Evolutionary conservation across 108 stramenopile genomes (phyloP).

Genomic region (Mediolabrus comicus): DNA sequence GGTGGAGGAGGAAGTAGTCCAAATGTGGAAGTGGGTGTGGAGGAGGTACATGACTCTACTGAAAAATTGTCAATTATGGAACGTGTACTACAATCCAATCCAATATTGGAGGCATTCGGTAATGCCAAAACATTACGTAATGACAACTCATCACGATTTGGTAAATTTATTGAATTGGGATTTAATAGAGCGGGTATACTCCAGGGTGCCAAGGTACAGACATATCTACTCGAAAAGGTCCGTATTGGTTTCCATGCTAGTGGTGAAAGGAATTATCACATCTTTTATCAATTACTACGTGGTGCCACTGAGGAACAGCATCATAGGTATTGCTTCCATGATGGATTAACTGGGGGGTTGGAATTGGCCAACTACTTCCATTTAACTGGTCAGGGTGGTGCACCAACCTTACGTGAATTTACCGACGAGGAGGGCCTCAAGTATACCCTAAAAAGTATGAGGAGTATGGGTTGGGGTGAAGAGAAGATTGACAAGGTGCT

Average conservation of each 20-base stretch:
- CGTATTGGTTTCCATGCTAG: constrained; percentile 87
- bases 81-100: constrained; percentile 95
- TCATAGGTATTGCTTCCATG: constrained; percentile 74
- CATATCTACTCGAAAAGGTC: constrained; percentile 98
- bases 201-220: constrained; percentile 92
- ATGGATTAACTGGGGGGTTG: constrained; percentile 75
- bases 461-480: constrained; percentile 76
- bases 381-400: constrained; percentile 87
- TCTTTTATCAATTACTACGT: constrained; percentile 93
- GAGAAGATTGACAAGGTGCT: constrained; percentile 71
- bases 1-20: background rate
- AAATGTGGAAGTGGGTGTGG: constrained; percentile 7
- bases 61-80: constrained; percentile 81
- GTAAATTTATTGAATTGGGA: constrained; percentile 98
- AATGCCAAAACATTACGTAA: constrained; percentile 99
- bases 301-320: constrained; percentile 85
- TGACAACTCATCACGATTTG: constrained; percentile 99
- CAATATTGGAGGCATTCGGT: constrained; percentile 99
- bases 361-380: constrained; percentile 80
- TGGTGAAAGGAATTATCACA: constrained; percentile 93
- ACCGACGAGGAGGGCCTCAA: constrained; percentile 89
- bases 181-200: constrained; percentile 89
- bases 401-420: constrained; percentile 80
- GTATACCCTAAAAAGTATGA: constrained; percentile 85
- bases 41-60: constrained; percentile 50